A percentile compares a stretch with the other conserved stretches of the same genome.
Conservation (phyloP, 2,329 filamentous ascomycete genomes). For the Aspergillus tamarii region DNA sequence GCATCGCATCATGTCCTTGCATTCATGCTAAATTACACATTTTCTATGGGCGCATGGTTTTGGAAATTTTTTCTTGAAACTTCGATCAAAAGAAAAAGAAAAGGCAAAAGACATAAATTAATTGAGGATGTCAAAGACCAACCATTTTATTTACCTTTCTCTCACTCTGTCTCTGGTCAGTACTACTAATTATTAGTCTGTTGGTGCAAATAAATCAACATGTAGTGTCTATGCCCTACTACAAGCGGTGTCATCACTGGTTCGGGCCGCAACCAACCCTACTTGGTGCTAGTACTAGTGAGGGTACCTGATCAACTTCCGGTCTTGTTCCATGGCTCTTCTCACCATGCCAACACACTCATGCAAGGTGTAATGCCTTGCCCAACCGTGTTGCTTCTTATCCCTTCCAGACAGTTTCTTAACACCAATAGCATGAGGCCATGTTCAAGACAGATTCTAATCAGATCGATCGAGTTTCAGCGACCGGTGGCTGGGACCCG, state of each 20-base stretch:
- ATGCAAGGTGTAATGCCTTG: conserved; percentile 5
- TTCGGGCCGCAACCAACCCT: not conserved
- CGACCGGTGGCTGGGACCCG: conserved; percentile 21
- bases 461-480: conserved; percentile 9
- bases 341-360: conserved; percentile 15
- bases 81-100: not conserved
- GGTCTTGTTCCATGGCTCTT: not conserved
- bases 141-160: not conserved
- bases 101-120: not conserved
- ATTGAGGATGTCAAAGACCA: not conserved
- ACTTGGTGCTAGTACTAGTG: no score
- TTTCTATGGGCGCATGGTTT: not conserved
- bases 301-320: not conserved
- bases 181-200: not conserved
- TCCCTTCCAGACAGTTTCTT: not conserved
- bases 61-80: not conserved
- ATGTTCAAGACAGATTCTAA: conserved; percentile 15
- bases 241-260: not conserved
- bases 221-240: not conserved
- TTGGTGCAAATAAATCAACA: not conserved
- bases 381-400: conserved; percentile 11
- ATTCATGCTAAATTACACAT: not conserved
- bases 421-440: conserved; percentile 14
- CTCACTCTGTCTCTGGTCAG: not conserved
- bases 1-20: not conserved